These are phyloP conservation scores for Aureobasidium sp. DNA, from an alignment of 2,329 filamentous ascomycete species.

Conservation along the genomic window DNA sequence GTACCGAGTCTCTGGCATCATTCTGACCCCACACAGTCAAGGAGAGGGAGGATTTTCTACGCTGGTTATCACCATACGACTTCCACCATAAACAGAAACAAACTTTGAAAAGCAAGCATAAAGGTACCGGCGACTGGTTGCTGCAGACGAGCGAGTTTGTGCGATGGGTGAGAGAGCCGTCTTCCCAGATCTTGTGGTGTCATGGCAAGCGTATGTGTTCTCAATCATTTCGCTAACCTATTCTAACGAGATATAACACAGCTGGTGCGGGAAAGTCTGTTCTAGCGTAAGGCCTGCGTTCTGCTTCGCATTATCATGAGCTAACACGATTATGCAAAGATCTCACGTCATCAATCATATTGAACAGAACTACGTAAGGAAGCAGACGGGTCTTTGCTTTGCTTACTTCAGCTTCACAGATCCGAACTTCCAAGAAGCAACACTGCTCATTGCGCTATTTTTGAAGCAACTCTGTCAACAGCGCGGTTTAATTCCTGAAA, in stretches of 20 bases:
- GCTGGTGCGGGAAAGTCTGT: not conserved
- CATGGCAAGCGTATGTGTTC: not conserved
- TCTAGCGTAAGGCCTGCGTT: not conserved
- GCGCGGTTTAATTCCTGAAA: not conserved
- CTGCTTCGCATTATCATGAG: not conserved
- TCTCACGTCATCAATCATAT: not conserved
- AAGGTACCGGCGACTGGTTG: not conserved
- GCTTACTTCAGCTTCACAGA: not conserved
- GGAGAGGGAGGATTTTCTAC: not conserved
- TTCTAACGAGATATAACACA: not conserved
- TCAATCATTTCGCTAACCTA: too few species aligned
- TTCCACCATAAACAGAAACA: not conserved
- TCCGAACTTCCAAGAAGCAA: not conserved
- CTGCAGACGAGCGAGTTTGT: not conserved
- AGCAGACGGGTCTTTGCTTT: not conserved
- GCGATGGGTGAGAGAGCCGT: not conserved
- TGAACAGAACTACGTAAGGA: not conserved
- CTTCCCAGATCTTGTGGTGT: not conserved
- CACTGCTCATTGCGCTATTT: not conserved
- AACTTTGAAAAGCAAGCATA: not conserved
- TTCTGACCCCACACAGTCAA: not conserved
- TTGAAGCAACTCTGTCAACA: not conserved
- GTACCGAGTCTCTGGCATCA: not conserved
- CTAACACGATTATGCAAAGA: not conserved
- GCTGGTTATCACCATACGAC: not conserved